Evolutionary conservation across 306 rosid species (phyloP).

Genomic region (Pterocarpus macrocarpus): DNA sequence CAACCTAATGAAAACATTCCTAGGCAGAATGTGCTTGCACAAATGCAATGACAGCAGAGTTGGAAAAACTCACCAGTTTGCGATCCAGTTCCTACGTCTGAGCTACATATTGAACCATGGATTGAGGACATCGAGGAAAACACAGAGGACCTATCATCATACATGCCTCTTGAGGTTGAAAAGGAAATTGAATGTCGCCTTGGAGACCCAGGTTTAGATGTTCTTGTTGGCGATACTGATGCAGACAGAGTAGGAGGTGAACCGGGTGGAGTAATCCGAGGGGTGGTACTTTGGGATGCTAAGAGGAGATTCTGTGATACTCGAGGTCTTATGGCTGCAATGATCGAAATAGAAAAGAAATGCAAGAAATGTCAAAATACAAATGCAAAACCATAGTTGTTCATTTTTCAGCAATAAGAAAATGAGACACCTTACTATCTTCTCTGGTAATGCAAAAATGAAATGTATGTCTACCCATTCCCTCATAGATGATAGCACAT

Average conservation of each 20-base stretch:
- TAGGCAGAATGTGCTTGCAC: conserved; percentile 29
- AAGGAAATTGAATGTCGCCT: conserved; percentile 82
- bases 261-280: conserved; percentile 79
- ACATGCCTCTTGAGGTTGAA: conserved; percentile 74
- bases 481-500: conserved; percentile 37
- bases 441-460: conserved; percentile 31
- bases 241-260: conserved; percentile 87
- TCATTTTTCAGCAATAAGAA: conserved; percentile 31
- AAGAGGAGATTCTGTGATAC: conserved; percentile 67
- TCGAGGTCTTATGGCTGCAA: conserved; percentile 69
- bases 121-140: conserved; percentile 55
- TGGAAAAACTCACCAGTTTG: conserved; percentile 71
- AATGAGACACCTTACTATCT: not conserved
- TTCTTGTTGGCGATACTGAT: conserved; percentile 84
- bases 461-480: conserved; percentile 12
- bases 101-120: conserved; percentile 57
- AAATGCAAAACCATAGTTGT: conserved; percentile 32
- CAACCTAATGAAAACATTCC: conserved; percentile 20
- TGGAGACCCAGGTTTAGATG: conserved; percentile 81
- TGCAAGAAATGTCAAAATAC: conserved; percentile 26
- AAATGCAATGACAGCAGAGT: not conserved
- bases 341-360: conserved; percentile 39
- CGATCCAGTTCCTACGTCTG: conserved; percentile 65
- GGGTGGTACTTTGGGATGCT: conserved; percentile 82
- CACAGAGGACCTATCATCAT: conserved; percentile 70